These are phyloP conservation scores for Saccharomycopsis olivae DNA, from an alignment of 805 yeast species.

Conservation along the genomic window DNA sequence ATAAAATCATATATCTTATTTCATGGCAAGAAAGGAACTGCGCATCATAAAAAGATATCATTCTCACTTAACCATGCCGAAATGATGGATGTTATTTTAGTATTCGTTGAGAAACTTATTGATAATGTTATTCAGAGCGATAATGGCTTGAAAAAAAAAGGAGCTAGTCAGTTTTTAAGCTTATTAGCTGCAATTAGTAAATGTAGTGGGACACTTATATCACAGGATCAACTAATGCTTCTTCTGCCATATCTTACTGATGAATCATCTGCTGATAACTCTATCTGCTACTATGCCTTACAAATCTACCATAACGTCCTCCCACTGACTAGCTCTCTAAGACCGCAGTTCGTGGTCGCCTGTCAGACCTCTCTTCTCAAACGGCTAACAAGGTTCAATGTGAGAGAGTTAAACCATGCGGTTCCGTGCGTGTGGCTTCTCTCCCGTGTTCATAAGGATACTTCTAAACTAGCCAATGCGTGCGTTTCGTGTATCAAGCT, in stretches of 20 bases:
- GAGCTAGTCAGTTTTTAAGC: slow-evolving; percentile 31
- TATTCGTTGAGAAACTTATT: slow-evolving; percentile 28
- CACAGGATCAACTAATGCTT: slow-evolving; percentile 55
- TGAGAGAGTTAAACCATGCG: slow-evolving; percentile 58
- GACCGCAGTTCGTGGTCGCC: slow-evolving; percentile 38
- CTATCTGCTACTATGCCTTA: slow-evolving; percentile 38
- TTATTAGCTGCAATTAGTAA: slow-evolving; percentile 48
- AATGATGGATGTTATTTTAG: slow-evolving; percentile 21
- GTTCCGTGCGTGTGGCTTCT: slow-evolving; percentile 59
- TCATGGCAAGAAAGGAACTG: slow-evolving; percentile 11
- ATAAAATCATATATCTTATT: slow-evolving; percentile 34
- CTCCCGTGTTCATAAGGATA: slow-evolving; percentile 35
- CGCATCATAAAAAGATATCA: slow-evolving; percentile 5
- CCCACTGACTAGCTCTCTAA: slow-evolving; percentile 32
- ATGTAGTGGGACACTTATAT: slow-evolving; percentile 40
- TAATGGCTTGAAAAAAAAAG: slow-evolving; percentile 22
- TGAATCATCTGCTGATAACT: slow-evolving; percentile 30
- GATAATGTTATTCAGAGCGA: slow-evolving; percentile 26
- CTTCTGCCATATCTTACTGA: slow-evolving; percentile 56
- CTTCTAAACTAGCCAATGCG: slow-evolving; percentile 45
- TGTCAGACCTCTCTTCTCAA: slow-evolving; percentile 43
- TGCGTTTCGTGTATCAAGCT: slow-evolving; percentile 49
- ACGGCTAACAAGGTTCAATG: slow-evolving; percentile 48
- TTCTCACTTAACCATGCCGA: slow-evolving; percentile 12
- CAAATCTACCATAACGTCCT: slow-evolving; percentile 44